Evolutionary conservation across 2,329 filamentous ascomycete genomes (phyloP).

Genomic region (Aotearoamyces nothofagi): DNA sequence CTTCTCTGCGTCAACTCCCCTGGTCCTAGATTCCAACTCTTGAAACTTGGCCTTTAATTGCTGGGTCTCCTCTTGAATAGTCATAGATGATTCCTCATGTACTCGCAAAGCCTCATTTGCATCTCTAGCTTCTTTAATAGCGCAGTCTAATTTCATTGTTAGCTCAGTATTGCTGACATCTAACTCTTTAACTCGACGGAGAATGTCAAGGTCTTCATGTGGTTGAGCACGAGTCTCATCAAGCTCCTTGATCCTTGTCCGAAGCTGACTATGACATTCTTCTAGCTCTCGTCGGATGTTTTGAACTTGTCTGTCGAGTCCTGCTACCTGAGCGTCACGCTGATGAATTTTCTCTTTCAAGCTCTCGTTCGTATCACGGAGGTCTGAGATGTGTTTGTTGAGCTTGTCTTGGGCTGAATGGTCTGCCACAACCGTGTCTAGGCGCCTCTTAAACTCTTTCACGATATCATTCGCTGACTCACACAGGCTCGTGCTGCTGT

Average conservation of each 20-base stretch:
- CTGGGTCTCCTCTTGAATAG: neutral
- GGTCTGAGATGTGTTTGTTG: neutral
- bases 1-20: too few relatives aligned
- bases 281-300: neutral
- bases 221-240: neutral
- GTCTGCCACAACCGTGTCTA: neutral
- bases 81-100: neutral
- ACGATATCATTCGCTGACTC: too few relatives aligned
- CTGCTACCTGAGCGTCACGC: neutral
- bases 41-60: too few relatives aligned
- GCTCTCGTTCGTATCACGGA: neutral
- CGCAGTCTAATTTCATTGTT: neutral
- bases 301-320: neutral
- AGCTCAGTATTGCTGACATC: neutral
- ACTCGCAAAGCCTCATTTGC: neutral
- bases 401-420: neutral
- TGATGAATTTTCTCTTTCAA: neutral
- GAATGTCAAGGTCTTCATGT: neutral
- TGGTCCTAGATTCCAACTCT: too few relatives aligned
- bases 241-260: neutral
- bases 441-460: neutral
- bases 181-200: neutral
- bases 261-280: neutral
- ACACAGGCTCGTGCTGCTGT: too few relatives aligned
- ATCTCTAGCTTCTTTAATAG: neutral